Conservation (phyloP, 768 basidiomycete genomes). For the Boletus insuetus region DNA sequence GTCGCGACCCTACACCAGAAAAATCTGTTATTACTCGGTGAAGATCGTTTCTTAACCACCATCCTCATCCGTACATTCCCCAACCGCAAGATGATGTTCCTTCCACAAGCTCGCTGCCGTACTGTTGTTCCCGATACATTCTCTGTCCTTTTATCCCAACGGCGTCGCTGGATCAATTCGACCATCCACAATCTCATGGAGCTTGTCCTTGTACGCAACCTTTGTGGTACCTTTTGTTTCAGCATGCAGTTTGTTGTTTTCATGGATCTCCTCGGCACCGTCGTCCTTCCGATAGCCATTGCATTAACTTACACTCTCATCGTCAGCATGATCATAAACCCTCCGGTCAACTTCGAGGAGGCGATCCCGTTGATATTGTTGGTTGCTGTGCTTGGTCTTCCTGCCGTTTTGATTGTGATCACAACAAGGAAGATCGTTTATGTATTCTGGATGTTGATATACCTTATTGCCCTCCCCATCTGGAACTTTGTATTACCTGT, state of each 20-base stretch:
- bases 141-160: slow-evolving; percentile 88
- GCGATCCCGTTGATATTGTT: slow-evolving; percentile 93
- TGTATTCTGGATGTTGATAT: slow-evolving; percentile 97
- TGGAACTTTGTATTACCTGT: slow-evolving; percentile 96
- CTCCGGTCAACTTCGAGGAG: slow-evolving; percentile 83
- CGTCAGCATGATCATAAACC: slow-evolving; percentile 72
- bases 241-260: slow-evolving; percentile 99
- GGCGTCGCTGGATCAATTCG: slow-evolving; percentile 98
- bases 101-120: slow-evolving; percentile 92
- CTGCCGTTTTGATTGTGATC: slow-evolving; percentile 87
- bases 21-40: slow-evolving; percentile 92
- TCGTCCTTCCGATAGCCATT: slow-evolving; percentile 94
- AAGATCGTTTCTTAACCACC: slow-evolving; percentile 98
- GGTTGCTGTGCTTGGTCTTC: slow-evolving; percentile 87
- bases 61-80: slow-evolving; percentile 96
- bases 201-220: slow-evolving; percentile 91
- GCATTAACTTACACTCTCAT: slow-evolving; percentile 85
- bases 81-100: slow-evolving; percentile 99
- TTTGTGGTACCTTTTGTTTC: slow-evolving; percentile 99
- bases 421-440: slow-evolving; percentile 95
- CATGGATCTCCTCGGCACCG: slow-evolving; percentile 91
- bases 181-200: slow-evolving; percentile 99
- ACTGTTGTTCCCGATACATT: slow-evolving; percentile 98
- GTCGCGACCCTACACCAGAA: slow-evolving; percentile 97
- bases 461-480: slow-evolving; percentile 86